Conservation (phyloP, 2,329 filamentous ascomycete genomes). For the Microsporum audouinii region DNA sequence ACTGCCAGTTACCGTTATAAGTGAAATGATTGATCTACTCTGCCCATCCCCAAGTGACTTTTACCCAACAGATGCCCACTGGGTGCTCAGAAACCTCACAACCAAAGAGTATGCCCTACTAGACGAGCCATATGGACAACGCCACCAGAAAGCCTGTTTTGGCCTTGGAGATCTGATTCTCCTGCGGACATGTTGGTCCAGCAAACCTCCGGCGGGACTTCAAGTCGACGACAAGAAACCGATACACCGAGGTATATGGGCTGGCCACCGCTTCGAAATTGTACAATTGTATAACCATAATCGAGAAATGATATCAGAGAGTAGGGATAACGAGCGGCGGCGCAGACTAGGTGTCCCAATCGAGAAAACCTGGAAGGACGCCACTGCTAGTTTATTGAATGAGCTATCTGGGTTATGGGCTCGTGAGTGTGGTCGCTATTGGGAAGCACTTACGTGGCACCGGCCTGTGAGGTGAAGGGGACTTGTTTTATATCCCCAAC, state of each 20-base stretch:
- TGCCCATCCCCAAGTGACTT: background rate
- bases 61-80: background rate
- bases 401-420: background rate
- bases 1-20: background rate
- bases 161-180: conserved; percentile 1
- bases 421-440: background rate
- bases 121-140: background rate
- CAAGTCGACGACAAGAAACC: background rate
- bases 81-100: conserved; percentile 1
- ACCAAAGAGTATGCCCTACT: background rate
- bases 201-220: background rate
- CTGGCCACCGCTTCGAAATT: conserved; percentile 2
- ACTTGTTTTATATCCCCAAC: background rate
- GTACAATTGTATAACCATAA: background rate
- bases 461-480: background rate
- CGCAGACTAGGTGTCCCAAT: background rate
- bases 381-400: background rate
- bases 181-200: background rate
- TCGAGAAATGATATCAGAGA: background rate
- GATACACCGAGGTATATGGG: conserved; percentile 3
- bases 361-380: background rate
- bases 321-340: background rate
- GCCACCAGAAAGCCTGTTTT: background rate
- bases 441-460: background rate
- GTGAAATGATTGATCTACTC: background rate